Evolutionary conservation across 805 yeast genomes (phyloP).

Genomic region (Hanseniaspora vineae): DNA sequence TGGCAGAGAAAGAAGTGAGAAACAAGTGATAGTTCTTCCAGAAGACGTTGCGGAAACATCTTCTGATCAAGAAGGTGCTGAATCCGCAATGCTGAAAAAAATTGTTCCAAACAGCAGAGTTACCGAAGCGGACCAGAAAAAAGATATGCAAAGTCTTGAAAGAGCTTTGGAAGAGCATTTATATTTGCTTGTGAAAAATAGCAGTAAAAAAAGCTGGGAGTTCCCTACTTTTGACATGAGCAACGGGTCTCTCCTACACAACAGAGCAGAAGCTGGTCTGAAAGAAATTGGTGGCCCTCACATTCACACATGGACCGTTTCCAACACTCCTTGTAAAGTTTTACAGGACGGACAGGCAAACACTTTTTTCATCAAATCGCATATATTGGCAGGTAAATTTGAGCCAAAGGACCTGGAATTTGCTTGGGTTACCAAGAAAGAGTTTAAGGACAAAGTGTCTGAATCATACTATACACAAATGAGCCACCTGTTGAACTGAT

Average conservation of each 20-base stretch:
- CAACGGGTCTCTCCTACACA: conserved; percentile 39
- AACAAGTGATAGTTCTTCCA: conserved; percentile 71
- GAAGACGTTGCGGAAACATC: conserved; percentile 33
- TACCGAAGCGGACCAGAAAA: conserved; percentile 61
- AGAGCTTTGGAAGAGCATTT: conserved; percentile 69
- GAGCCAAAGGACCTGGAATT: conserved; percentile 33
- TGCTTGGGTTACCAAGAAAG: conserved; percentile 81
- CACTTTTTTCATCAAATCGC: conserved; percentile 75
- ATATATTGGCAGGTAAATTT: conserved; percentile 76
- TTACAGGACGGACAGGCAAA: conserved; percentile 25
- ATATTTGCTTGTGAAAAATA: conserved; percentile 52
- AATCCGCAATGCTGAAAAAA: conserved; percentile 34
- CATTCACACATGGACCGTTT: conserved; percentile 84
- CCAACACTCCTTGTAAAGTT: conserved; percentile 73
- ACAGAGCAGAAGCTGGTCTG: conserved; percentile 64
- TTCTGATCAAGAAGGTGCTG: conserved; percentile 33
- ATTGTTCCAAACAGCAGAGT: conserved; percentile 56
- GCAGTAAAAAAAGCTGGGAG: conserved; percentile 38
- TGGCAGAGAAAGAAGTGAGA: conserved; percentile 75
- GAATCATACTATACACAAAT: conserved; percentile 44
- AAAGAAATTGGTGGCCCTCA: conserved; percentile 56
- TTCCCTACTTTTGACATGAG: conserved; percentile 58
- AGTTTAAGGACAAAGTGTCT: conserved; percentile 42
- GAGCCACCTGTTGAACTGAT: conserved; percentile 25
- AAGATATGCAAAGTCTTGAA: conserved; percentile 58